phyloP scores from a whole-genome alignment of 2,329 filamentous ascomycete genomes.

The Neonectria magnoliae region DNA sequence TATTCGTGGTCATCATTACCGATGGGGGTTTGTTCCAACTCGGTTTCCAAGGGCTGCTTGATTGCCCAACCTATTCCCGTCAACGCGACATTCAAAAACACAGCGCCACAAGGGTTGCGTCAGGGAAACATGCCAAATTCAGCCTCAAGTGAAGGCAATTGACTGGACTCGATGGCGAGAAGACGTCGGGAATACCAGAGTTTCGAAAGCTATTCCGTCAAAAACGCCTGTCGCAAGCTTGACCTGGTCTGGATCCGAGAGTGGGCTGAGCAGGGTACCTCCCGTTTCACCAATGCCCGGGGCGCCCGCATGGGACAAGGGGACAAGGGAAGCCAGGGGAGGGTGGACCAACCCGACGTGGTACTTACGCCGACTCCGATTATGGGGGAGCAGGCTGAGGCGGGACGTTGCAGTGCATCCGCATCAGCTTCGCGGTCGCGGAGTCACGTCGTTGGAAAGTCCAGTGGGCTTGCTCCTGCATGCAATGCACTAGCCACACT shows the following conservation, averaged over 20 bases:
- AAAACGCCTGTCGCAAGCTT: conserved; percentile 55
- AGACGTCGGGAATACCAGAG: conserved; percentile 35
- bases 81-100: conserved; percentile 18
- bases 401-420: conserved; percentile 40
- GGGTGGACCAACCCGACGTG: conserved; percentile 38
- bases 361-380: conserved; percentile 33
- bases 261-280: conserved; percentile 60
- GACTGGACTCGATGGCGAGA: conserved; percentile 24
- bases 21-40: neutral
- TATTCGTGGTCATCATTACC: neutral
- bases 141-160: conserved; percentile 40
- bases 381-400: conserved; percentile 40
- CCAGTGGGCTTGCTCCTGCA: conserved; percentile 28
- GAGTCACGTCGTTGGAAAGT: conserved; percentile 22
- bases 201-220: conserved; percentile 28
- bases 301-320: conserved; percentile 44
- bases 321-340: conserved; percentile 31
- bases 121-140: conserved; percentile 25
- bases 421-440: conserved; percentile 30
- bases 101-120: conserved; percentile 30
- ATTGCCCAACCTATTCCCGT: conserved; percentile 18
- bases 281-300: conserved; percentile 63
- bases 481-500: conserved; percentile 39
- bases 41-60: neutral
- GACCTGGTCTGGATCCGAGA: conserved; percentile 53